phyloP scores from a whole-genome alignment of 495 filamentous ascomycete species.

The Aspergillus olivimuriae region DNA sequence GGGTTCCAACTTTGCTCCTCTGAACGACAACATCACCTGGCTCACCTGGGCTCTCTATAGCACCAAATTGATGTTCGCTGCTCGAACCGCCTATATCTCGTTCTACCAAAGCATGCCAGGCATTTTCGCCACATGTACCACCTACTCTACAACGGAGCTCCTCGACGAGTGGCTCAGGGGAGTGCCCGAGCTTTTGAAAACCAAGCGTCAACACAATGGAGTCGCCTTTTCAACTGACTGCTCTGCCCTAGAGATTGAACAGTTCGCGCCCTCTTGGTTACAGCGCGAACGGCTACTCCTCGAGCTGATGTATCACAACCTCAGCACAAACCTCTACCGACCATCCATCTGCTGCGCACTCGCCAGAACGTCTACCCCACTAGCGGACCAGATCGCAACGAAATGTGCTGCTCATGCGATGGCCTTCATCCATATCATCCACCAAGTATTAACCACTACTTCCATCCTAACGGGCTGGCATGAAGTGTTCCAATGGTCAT shows the following conservation, averaged over 20 bases:
- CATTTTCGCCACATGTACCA: neutral
- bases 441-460: slow-evolving; percentile 41
- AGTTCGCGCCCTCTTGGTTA: slow-evolving; percentile 26
- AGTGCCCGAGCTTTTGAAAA: slow-evolving; percentile 36
- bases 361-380: neutral
- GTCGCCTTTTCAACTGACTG: slow-evolving; percentile 37
- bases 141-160: neutral
- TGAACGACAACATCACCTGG: slow-evolving; percentile 35
- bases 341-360: slow-evolving; percentile 16
- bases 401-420: slow-evolving; percentile 43
- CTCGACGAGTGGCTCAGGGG: slow-evolving; percentile 23
- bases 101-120: slow-evolving; percentile 27
- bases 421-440: slow-evolving; percentile 41
- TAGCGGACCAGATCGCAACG: slow-evolving; percentile 25
- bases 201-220: slow-evolving; percentile 23
- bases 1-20: slow-evolving; percentile 32
- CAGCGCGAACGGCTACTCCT: slow-evolving; percentile 25
- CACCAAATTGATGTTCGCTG: slow-evolving; percentile 31
- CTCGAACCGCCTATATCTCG: slow-evolving; percentile 26
- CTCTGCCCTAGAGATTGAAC: slow-evolving; percentile 30
- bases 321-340: slow-evolving; percentile 19
- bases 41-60: slow-evolving; percentile 30
- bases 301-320: slow-evolving; percentile 25
- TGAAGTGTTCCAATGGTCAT: slow-evolving; percentile 46
- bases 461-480: slow-evolving; percentile 42